Base-by-base conservation (phyloP, 257 asterid species). In the Jacaranda mimosifolia region DNA sequence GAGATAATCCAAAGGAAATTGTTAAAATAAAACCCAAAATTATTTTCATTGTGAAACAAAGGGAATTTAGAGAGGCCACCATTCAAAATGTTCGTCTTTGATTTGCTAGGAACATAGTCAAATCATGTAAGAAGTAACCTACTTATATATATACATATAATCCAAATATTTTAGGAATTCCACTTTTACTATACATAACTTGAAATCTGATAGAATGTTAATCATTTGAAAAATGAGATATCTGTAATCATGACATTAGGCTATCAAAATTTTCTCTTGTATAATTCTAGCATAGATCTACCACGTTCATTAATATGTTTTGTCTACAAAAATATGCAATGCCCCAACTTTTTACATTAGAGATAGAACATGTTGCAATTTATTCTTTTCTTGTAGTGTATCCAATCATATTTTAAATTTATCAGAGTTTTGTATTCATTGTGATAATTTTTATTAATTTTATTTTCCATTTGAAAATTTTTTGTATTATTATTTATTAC, bases 1-100 rank as follows among this genome's bases (percentile, higher is more conserved):
- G 35, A 48, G 65, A 49, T 49, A 15, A 14, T 52, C n/a, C 63
- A 36, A 63, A 42, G 65, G 36, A 46, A 71, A 32, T 63, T 43
- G 63, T 6, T 8, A 65, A 12, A 35, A 46, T 58, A 15, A 75
- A 32, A 21, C 59, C 8, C 12, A 56, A 0, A 6, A 35, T 45
- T 13, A 38, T 11, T 18, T 58, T 21, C 18, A 63, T 17, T 14
- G 1, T 38, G 58, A 52, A 40, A 51, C 9, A 51, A n/a, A 40
- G 48, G 63, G 36, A 10, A 10, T 72, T 18, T 53, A 10, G 40
- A 72, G 9, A 63, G 12, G 32, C 8, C 69, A 78, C 43, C 26
- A 49, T 15, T 67, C 57, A 67, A 12, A 4, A 35, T 48, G 73
- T 13, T 18, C 45, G 32, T n/a, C 3, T 55, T 19, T 67, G 18